Evolutionary conservation across 306 rosid genomes (phyloP).

Genomic region (Medicago ruthenica): DNA sequence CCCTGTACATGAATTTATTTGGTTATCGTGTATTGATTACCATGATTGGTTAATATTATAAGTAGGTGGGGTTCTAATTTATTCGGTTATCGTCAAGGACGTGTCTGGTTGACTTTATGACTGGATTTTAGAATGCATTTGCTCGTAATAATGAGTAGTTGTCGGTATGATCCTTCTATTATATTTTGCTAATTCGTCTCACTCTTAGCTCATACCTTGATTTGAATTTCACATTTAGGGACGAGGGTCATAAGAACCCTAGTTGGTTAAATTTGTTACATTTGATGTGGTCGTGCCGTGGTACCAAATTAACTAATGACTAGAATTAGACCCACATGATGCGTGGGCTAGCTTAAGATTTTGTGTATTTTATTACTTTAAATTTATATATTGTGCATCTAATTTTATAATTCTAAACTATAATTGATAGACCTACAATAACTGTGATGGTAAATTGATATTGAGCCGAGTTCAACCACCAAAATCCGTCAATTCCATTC

Average conservation of each 20-base stretch:
- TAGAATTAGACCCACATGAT: too few species aligned
- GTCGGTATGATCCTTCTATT: background rate
- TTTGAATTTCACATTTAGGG: background rate
- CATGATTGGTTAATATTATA: constrained; percentile 29
- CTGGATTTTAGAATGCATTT: background rate
- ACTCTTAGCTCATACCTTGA: background rate
- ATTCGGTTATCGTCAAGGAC: background rate
- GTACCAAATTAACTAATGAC: too few species aligned
- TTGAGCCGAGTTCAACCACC: too few species aligned
- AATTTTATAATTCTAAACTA: too few species aligned
- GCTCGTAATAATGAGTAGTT: background rate
- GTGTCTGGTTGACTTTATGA: background rate
- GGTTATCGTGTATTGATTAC: constrained; percentile 6
- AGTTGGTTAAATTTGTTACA: background rate
- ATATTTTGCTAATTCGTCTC: background rate
- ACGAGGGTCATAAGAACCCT: background rate
- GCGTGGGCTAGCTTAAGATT: too few species aligned
- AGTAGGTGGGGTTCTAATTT: background rate
- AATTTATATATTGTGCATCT: too few species aligned
- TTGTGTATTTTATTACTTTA: too few species aligned
- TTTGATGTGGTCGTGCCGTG: background rate
- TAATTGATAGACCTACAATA: too few species aligned
- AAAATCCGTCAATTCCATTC: too few species aligned
- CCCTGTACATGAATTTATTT: constrained; percentile 27
- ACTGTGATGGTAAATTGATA: too few species aligned